Evolutionary conservation across 768 basidiomycete species (phyloP), one percentile per base, ranked within the genome.

Genomic region (Russula sp.): DNA sequence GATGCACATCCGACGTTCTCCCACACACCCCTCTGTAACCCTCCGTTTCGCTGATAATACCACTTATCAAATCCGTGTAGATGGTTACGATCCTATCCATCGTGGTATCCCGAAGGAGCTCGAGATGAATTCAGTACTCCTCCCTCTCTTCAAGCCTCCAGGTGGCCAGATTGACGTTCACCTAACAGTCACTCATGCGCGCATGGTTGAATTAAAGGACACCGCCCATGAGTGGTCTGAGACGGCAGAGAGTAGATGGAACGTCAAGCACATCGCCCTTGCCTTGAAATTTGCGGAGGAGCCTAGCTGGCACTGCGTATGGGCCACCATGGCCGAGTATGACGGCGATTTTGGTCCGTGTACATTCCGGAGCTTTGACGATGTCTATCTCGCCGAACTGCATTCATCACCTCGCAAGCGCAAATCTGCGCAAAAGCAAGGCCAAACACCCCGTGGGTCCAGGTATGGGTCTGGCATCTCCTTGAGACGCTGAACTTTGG

Each of bases 261-360:
- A 78, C 68, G 79, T 81, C 67, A 71, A 73, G 32, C 79, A 81
- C 67, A 71, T 75, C 29, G 78, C 69, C 9, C 72, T 86, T 22
- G 84, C 81, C 22, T 73, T 86, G 72, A 83, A 83, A 65, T 83
- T 83, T 61, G 69, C 73, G 45, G 78, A 76, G 70, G 72, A 76
- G 43, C 69, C 69, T n/a, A 68, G 72, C 10, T 87, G 84, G 84
- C 82, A 84, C 60, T 85, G 83, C 70, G 77, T 86, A 39, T 86
- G 82, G 83, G 84, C 83, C n/a, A 78, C 76, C 32, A 75, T 84
- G 61, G 74, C 77, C 25, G 84, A 85, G 63, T 75, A 78, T 61
- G 78, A 83, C 67, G 69, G 73, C 35, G 53, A 65, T 14, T 69
- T 66, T 6, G 77, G 76, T 36, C 70, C 60, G 36, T 82, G 80